phyloP scores from a whole-genome alignment of 208 protist species.

The Trypanosoma rangeli region DNA sequence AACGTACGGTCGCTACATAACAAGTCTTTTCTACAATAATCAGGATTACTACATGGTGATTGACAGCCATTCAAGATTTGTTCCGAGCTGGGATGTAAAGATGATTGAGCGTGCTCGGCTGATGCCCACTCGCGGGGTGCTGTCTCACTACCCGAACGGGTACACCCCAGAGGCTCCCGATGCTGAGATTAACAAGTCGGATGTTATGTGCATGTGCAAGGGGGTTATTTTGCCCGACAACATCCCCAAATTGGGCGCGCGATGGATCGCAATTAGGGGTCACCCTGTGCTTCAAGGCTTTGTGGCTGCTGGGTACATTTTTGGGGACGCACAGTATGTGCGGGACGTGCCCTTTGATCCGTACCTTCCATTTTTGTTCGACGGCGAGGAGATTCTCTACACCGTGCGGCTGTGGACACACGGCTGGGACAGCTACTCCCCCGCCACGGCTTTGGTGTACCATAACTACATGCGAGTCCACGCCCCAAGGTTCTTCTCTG shows the following conservation, averaged over 20 bases:
- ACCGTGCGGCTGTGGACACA: conserved; percentile 82
- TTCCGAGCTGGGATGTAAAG: conserved; percentile 69
- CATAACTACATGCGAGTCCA: conserved; percentile 74
- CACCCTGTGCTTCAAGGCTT: conserved; percentile 56
- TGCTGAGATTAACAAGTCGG: conserved; percentile 39
- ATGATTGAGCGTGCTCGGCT: conserved; percentile 67
- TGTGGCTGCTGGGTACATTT: conserved; percentile 76
- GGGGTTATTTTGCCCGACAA: conserved; percentile 55
- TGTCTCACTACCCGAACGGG: conserved; percentile 83
- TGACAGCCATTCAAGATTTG: conserved; percentile 83
- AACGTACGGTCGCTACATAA: conserved; percentile 78
- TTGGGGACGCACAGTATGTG: conserved; percentile 70
- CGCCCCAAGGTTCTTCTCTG: conserved; percentile 49
- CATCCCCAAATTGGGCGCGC: conserved; percentile 65
- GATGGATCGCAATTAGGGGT: conserved; percentile 32
- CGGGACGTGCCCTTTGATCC: conserved; percentile 92
- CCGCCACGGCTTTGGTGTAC: conserved; percentile 62
- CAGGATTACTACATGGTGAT: conserved; percentile 90
- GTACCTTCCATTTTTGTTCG: conserved; percentile 92
- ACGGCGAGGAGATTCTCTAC: conserved; percentile 92
- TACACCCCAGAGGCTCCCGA: conserved; percentile 50
- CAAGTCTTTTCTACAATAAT: conserved; percentile 70
- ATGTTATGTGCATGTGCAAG: conserved; percentile 74
- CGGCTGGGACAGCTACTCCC: conserved; percentile 88
- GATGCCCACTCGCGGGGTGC: conserved; percentile 61